These are phyloP conservation scores for Ascochyta lentis DNA, from an alignment of 2,329 filamentous ascomycete genomes.

Conservation along the genomic window DNA sequence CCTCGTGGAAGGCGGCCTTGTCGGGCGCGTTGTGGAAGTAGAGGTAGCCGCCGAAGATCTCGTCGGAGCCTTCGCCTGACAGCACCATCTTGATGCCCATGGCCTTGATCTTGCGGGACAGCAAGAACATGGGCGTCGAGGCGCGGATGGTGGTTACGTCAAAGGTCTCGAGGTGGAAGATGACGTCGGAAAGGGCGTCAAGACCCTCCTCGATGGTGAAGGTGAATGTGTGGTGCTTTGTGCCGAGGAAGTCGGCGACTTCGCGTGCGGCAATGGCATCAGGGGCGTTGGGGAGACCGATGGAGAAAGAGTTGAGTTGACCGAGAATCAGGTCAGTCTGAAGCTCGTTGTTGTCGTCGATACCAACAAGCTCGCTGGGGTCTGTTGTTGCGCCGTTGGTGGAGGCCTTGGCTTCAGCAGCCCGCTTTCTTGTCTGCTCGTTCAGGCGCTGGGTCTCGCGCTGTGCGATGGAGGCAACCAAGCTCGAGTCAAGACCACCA, in stretches of 20 bases:
- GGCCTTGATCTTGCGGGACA: slow-evolving; percentile 98
- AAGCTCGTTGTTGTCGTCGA: slow-evolving; percentile 89
- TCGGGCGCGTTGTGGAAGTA: slow-evolving; percentile 97
- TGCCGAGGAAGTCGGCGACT: slow-evolving; percentile 95
- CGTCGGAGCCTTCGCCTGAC: slow-evolving; percentile 94
- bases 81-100: slow-evolving; percentile 99
- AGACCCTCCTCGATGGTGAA: slow-evolving; percentile 98
- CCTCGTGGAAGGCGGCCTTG: slow-evolving; percentile 91
- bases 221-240: slow-evolving; percentile 97
- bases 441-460: slow-evolving; percentile 84
- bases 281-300: slow-evolving; percentile 89
- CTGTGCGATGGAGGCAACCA: slow-evolving; percentile 95
- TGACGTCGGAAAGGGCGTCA: slow-evolving; percentile 95
- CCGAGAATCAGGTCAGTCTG: slow-evolving; percentile 90
- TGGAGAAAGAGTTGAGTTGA: slow-evolving; percentile 98
- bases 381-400: slow-evolving; percentile 20
- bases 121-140: slow-evolving; percentile 97
- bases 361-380: slow-evolving; percentile 74
- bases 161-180: slow-evolving; percentile 96
- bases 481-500: slow-evolving; percentile 91
- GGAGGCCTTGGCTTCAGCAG: slow-evolving; percentile 44
- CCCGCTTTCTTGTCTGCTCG: slow-evolving; percentile 61
- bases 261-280: slow-evolving; percentile 91
- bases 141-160: slow-evolving; percentile 98
- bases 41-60: slow-evolving; percentile 97